Conservation (phyloP, 2,329 filamentous ascomycete species). For the Sarocladiaceae sp. region DNA sequence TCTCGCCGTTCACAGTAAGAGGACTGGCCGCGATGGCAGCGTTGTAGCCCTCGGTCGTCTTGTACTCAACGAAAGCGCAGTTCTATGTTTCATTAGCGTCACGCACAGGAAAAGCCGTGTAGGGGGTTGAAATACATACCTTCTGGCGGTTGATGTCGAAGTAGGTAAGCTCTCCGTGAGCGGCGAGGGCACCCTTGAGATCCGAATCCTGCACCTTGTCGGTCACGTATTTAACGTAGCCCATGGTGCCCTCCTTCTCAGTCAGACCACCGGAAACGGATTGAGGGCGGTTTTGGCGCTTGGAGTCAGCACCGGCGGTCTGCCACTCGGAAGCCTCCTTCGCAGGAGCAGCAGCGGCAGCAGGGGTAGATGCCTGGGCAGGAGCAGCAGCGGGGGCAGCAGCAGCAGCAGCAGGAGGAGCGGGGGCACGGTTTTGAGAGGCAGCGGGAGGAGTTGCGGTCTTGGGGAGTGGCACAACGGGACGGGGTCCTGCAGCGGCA, state of each 20-base stretch:
- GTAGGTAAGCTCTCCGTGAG: conserved; percentile 64
- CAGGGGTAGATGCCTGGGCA: conserved; percentile 27
- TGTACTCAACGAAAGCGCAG: conserved; percentile 95
- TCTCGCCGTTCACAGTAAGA: conserved; percentile 74
- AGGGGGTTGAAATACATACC: conserved; percentile 43
- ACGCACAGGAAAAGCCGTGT: background rate
- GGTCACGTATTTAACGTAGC: conserved; percentile 93
- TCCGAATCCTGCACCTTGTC: conserved; percentile 76
- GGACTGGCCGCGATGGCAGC: conserved; percentile 80
- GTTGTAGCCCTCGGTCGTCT: conserved; percentile 71
- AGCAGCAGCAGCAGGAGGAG: conserved; percentile 34
- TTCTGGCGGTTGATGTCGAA: conserved; percentile 79
- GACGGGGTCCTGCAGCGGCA: conserved; percentile 49
- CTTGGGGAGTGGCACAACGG: conserved; percentile 51
- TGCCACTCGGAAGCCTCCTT: conserved; percentile 67
- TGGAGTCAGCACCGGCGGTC: conserved; percentile 75
- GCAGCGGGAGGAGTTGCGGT: conserved; percentile 45
- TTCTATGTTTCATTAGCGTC: conserved; percentile 51
- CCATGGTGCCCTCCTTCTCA: conserved; percentile 72
- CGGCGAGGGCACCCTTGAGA: conserved; percentile 62
- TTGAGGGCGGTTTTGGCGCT: conserved; percentile 73
- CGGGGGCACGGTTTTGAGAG: conserved; percentile 43
- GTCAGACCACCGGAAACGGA: conserved; percentile 47
- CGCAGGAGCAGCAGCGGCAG: conserved; percentile 28
- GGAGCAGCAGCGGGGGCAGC: conserved; percentile 42